These are phyloP conservation scores for Phoma sp. DNA, from an alignment of 2,329 filamentous ascomycete species.

Conservation along the genomic window DNA sequence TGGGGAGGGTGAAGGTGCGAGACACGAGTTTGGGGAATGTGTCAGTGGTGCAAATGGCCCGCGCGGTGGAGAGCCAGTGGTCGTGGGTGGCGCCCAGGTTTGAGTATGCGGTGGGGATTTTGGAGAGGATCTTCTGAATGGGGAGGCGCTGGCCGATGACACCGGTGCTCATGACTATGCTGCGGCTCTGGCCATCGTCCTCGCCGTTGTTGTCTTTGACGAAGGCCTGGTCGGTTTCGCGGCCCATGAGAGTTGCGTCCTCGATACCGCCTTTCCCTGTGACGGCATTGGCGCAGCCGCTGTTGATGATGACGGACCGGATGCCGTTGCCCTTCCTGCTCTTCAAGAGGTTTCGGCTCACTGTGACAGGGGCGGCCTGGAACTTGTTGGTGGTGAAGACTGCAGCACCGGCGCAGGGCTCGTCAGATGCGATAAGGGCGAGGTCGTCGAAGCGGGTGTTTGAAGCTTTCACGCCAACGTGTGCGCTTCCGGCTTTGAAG, in stretches of 20 bases:
- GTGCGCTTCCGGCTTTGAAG: constrained; percentile 83
- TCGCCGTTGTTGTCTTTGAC: constrained; percentile 39
- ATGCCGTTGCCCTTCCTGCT: constrained; percentile 71
- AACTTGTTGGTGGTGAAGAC: constrained; percentile 99
- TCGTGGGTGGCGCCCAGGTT: constrained; percentile 77
- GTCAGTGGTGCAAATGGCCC: constrained; percentile 96
- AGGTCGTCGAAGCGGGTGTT: constrained; percentile 93
- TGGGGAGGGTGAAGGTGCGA: constrained; percentile 81
- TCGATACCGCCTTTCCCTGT: constrained; percentile 89
- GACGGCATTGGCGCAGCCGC: constrained; percentile 95
- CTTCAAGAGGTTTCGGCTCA: constrained; percentile 75
- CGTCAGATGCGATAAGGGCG: constrained; percentile 84
- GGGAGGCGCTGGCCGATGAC: constrained; percentile 95
- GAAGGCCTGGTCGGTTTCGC: constrained; percentile 73
- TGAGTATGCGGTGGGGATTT: constrained; percentile 77
- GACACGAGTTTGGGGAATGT: constrained; percentile 97
- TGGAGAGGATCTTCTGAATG: constrained; percentile 84
- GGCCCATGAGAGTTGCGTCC: constrained; percentile 85
- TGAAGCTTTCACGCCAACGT: constrained; percentile 91
- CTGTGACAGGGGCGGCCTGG: constrained; percentile 91
- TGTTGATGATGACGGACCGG: constrained; percentile 87
- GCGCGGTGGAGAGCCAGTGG: constrained; percentile 85
- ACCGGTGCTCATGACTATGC: constrained; percentile 98
- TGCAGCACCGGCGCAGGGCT: constrained; percentile 83
- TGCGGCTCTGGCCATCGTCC: constrained; percentile 60